phyloP scores from a whole-genome alignment of 768 basidiomycete genomes.

The Suillus bovinus region DNA sequence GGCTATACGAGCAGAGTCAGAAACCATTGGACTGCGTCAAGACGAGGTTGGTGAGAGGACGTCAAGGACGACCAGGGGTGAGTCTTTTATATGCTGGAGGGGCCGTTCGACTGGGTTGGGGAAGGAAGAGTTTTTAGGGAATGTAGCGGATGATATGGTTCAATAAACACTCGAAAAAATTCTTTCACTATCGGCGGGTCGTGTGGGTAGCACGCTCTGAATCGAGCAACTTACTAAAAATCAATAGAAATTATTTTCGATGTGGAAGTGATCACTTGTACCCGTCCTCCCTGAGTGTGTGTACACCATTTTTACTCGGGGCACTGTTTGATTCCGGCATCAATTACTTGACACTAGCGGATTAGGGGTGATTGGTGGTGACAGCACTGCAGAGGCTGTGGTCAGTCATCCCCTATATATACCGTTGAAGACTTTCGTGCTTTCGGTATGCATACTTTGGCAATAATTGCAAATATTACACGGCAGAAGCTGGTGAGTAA shows the following conservation, averaged over 20 bases:
- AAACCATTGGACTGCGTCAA: slow-evolving; percentile 2
- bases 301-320: background rate
- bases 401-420: background rate
- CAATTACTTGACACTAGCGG: background rate
- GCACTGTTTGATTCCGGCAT: background rate
- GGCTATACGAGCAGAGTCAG: slow-evolving; percentile 21
- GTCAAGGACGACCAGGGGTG: background rate
- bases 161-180: slow-evolving; percentile 10
- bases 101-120: slow-evolving; percentile 1
- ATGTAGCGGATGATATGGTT: slow-evolving; percentile 6
- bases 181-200: slow-evolving; percentile 13
- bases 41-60: background rate
- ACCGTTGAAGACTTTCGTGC: background rate
- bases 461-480: background rate
- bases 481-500: background rate
- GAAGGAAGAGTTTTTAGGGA: slow-evolving; percentile 1
- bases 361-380: background rate
- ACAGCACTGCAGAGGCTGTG: background rate
- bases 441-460: background rate
- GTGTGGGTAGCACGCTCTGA: slow-evolving; percentile 11
- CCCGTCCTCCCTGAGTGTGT: slow-evolving; percentile 1
- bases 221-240: slow-evolving; percentile 9
- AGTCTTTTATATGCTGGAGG: slow-evolving; percentile 1
- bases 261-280: background rate
- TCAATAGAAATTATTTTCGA: background rate